Percentiles rank a stretch among this genome's conserved stretches.
Evolutionary conservation across 306 rosid species (phyloP).

Genomic region (Hippophae rhamnoides): DNA sequence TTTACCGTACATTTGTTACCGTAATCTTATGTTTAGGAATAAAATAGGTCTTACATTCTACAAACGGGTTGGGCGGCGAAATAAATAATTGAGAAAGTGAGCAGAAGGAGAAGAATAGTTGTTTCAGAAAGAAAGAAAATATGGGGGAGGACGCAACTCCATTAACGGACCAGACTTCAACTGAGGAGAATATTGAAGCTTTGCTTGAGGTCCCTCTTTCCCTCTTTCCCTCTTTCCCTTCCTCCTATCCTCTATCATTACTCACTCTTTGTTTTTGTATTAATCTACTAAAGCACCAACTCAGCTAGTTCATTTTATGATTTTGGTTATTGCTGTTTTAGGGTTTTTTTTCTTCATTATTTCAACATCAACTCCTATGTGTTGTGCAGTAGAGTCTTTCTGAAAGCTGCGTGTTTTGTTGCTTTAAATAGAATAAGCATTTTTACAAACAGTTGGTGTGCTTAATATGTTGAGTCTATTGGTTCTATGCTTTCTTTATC

Average conservation of each 20-base stretch:
- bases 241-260: background rate
- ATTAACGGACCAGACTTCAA: slow-evolving; percentile 10
- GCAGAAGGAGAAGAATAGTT: too few relatives aligned
- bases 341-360: background rate
- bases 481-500: background rate
- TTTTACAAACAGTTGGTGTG: too few relatives aligned
- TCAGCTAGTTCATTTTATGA: background rate
- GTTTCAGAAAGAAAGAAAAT: too few relatives aligned
- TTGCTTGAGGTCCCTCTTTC: slow-evolving; percentile 38
- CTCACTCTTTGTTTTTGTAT: background rate
- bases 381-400: background rate
- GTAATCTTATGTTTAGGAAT: too few relatives aligned
- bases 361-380: background rate
- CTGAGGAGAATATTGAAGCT: slow-evolving; percentile 37
- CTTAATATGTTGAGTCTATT: too few relatives aligned
- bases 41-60: too few relatives aligned
- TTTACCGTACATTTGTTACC: too few relatives aligned
- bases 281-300: too few relatives aligned
- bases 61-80: background rate
- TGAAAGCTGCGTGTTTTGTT: background rate
- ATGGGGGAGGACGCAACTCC: slow-evolving; percentile 32
- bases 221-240: background rate
- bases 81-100: too few relatives aligned
- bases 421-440: too few relatives aligned
- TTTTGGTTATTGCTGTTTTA: background rate